These are phyloP conservation scores for Maudiozyma bulderi DNA, from an alignment of 805 yeast species.

Conservation along the genomic window DNA sequence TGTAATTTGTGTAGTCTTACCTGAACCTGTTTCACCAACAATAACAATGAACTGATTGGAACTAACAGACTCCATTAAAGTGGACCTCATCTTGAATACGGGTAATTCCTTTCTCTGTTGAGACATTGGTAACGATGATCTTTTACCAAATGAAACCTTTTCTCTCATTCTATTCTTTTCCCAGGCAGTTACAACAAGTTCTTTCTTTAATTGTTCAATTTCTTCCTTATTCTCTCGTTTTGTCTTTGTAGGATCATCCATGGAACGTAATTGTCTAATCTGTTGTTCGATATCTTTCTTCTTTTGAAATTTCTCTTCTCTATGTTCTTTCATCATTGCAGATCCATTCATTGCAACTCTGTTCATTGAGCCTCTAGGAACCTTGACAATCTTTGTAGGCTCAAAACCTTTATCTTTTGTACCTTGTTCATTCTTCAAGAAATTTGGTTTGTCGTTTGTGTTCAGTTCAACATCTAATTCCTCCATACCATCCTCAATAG, in stretches of 20 bases:
- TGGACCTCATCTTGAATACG: slow-evolving; percentile 52
- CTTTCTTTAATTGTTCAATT: slow-evolving; percentile 13
- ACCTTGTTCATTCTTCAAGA: slow-evolving; percentile 42
- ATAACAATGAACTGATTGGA: slow-evolving; percentile 62
- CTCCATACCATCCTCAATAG: slow-evolving; percentile 25
- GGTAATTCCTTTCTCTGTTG: slow-evolving; percentile 63
- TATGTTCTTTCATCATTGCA: slow-evolving; percentile 49
- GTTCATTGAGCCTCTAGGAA: slow-evolving; percentile 71
- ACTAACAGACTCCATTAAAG: slow-evolving; percentile 49
- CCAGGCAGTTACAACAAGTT: slow-evolving; percentile 25
- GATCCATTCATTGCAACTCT: slow-evolving; percentile 75
- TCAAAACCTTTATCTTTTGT: slow-evolving; percentile 28
- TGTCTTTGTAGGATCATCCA: slow-evolving; percentile 26
- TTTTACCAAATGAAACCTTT: slow-evolving; percentile 29
- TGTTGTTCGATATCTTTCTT: slow-evolving; percentile 37
- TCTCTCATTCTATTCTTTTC: slow-evolving; percentile 24
- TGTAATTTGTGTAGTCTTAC: slow-evolving; percentile 87
- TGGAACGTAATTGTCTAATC: slow-evolving; percentile 22
- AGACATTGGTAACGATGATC: slow-evolving; percentile 34
- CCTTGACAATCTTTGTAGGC: slow-evolving; percentile 51
- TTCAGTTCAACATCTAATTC: slow-evolving; percentile 68
- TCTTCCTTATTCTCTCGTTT: slow-evolving; percentile 7
- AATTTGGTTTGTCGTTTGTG: slow-evolving; percentile 54
- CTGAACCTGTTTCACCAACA: slow-evolving; percentile 86
- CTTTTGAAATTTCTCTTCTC: slow-evolving; percentile 47